phyloP scores from a whole-genome alignment of 176 grass and related monocot genomes.

The Microstegium vimineum region DNA sequence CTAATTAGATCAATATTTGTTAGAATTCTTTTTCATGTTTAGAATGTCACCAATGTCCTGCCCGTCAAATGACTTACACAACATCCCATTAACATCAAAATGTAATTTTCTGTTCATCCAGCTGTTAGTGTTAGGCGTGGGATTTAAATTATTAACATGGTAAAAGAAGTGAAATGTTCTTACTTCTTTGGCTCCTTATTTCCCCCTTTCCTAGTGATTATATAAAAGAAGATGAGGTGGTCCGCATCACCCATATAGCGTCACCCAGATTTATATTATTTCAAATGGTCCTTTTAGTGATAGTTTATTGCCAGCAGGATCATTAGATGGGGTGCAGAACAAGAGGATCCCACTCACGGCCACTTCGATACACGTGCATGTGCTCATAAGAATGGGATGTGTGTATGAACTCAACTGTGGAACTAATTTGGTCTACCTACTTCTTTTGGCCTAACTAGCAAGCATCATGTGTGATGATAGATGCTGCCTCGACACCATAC shows the following conservation, averaged over 20 bases:
- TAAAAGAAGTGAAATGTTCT: not conserved
- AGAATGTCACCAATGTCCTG: not conserved
- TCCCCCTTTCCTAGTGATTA: not conserved
- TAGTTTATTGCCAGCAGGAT: conserved; percentile 7
- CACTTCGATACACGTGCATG: conserved; percentile 29
- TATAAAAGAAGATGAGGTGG: conserved; percentile 11
- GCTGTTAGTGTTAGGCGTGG: not conserved
- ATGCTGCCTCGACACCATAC: not conserved
- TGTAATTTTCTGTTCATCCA: not conserved
- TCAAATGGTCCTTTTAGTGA: not conserved
- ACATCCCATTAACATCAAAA: not conserved
- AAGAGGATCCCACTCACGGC: conserved; percentile 29
- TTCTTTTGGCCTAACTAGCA: conserved; percentile 16
- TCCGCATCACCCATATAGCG: not conserved
- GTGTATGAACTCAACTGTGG: conserved; percentile 32
- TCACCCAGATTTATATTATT: not conserved
- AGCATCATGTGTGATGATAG: not conserved
- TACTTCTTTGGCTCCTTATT: not conserved
- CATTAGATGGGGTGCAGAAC: conserved; percentile 14
- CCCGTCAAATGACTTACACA: not conserved
- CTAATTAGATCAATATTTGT: not conserved
- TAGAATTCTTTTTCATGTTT: not conserved
- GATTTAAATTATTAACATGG: not conserved
- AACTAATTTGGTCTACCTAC: conserved; percentile 14
- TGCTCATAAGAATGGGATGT: conserved; percentile 36